phyloP scores from a whole-genome alignment of 2,329 filamentous ascomycete genomes.

The Trichoderma sp. region DNA sequence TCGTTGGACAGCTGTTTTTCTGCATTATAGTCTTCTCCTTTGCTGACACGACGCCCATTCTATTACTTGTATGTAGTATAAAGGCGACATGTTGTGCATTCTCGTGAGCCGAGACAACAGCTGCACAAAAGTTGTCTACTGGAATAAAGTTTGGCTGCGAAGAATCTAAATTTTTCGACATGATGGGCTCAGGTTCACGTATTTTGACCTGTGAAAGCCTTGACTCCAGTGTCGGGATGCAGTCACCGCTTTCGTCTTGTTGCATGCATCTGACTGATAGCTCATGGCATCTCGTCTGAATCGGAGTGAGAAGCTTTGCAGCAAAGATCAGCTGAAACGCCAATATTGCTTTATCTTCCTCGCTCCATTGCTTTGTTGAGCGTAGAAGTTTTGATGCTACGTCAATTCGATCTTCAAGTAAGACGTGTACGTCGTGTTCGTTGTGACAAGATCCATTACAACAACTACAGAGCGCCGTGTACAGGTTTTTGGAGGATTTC shows the following conservation, averaged over 20 bases:
- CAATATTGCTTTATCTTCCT: neutral
- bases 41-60: neutral
- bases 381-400: neutral
- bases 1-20: neutral
- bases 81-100: neutral
- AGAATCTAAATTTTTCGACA: neutral
- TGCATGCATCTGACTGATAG: neutral
- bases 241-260: neutral
- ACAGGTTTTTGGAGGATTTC: neutral
- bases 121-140: neutral
- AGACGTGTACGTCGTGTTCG: conserved; percentile 8
- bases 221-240: neutral
- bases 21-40: neutral
- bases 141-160: neutral
- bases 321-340: conserved; percentile 8
- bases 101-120: neutral
- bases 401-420: conserved; percentile 14
- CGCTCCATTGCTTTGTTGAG: neutral
- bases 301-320: neutral
- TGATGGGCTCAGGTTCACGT: neutral
- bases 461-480: conserved; percentile 1
- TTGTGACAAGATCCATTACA: neutral
- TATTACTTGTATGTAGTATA: neutral
- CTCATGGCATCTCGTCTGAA: conserved; percentile 1
- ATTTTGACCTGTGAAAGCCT: neutral